Conservation (phyloP, 1,139 yeast genomes). For the Geotrichum aggregatum region DNA sequence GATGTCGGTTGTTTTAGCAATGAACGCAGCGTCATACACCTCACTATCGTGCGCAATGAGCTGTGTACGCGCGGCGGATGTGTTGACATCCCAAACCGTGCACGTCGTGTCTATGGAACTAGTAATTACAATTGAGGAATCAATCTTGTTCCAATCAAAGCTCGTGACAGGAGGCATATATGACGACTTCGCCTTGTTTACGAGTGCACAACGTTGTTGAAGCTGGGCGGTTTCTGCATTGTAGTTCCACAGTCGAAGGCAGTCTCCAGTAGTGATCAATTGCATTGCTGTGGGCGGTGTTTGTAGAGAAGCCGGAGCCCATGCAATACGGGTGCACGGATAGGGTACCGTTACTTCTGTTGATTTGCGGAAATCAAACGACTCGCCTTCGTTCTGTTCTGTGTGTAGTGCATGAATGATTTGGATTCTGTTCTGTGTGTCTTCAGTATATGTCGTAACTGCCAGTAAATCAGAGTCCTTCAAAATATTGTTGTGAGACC, state of each 20-base stretch:
- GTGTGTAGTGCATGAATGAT: slow-evolving; percentile 20
- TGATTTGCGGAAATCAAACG: slow-evolving; percentile 33
- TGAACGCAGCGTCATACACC: slow-evolving; percentile 86
- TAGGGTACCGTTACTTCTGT: slow-evolving; percentile 55
- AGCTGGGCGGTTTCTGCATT: slow-evolving; percentile 40
- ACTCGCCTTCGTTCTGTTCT: slow-evolving; percentile 22
- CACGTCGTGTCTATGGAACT: slow-evolving; percentile 94
- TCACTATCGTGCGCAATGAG: slow-evolving; percentile 94
- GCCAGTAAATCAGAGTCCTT: slow-evolving; percentile 54
- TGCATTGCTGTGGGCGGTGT: slow-evolving; percentile 33
- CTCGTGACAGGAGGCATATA: slow-evolving; percentile 65
- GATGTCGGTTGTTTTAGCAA: slow-evolving; percentile 68
- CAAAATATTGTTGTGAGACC: slow-evolving; percentile 46
- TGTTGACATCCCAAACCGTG: slow-evolving; percentile 84
- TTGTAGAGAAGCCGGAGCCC: slow-evolving; percentile 54
- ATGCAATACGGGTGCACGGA: slow-evolving; percentile 65
- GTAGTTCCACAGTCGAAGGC: slow-evolving; percentile 62
- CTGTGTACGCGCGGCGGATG: slow-evolving; percentile 81
- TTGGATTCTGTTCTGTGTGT: slow-evolving; percentile 34
- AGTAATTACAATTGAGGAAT: slow-evolving; percentile 70
- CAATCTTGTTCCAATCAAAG: slow-evolving; percentile 84
- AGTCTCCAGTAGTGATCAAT: slow-evolving; percentile 68
- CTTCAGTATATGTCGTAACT: slow-evolving; percentile 67
- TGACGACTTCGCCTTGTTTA: slow-evolving; percentile 41
- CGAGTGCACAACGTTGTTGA: slow-evolving; percentile 41